Base-by-base conservation (phyloP, 2,329 filamentous ascomycete species). In the Dactylellina haptotyla region DNA sequence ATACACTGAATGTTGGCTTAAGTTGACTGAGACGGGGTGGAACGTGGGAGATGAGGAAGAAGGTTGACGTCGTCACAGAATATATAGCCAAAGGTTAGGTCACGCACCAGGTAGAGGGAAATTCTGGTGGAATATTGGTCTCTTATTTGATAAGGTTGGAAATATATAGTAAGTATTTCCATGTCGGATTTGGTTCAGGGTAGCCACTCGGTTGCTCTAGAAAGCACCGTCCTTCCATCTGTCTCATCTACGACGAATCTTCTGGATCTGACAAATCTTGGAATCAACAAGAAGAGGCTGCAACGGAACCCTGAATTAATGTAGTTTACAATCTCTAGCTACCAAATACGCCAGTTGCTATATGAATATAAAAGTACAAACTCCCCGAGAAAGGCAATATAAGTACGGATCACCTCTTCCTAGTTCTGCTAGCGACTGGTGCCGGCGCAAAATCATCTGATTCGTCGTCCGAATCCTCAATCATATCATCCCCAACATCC, bases 361-460 rank as follows among this genome's bases (percentile, higher is more conserved):
- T 30, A 18, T 9, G 23, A 37, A 25, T 18, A 30, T 20, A 9
- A 30, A 32, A 51, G 6, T 32, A 51, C 2, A 51, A 34, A 32
- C 4, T 32, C 32, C 3, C 3, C 14, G 14, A 16, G 9, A 32
- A 51, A 1, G 23, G 32, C 9, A 4, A 16, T 14, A 54, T 54
- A 32, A 4, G 23, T 5, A 5, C 14, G 16, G 3, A n/a, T 48
- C 43, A 64, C 30, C 59, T 59, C 46, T 28, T 72, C 34, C 53
- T 58, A 4, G 63, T 41, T 34, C 67, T 51, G 20, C 67, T 72
- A 1, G 59, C 39, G 18, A 46, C 53, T 4, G 69, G 41, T 3
- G 59, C 53, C 23, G 70, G 70, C 9, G 70, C 70, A 75, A 75
- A 75, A 37, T 75, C 70, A 48, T 75, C 70, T 12, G 69, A 75